These are phyloP conservation scores for Cryptosporidium meleagridis DNA, from an alignment of 169 alveolate genomes.

Conservation along the genomic window DNA sequence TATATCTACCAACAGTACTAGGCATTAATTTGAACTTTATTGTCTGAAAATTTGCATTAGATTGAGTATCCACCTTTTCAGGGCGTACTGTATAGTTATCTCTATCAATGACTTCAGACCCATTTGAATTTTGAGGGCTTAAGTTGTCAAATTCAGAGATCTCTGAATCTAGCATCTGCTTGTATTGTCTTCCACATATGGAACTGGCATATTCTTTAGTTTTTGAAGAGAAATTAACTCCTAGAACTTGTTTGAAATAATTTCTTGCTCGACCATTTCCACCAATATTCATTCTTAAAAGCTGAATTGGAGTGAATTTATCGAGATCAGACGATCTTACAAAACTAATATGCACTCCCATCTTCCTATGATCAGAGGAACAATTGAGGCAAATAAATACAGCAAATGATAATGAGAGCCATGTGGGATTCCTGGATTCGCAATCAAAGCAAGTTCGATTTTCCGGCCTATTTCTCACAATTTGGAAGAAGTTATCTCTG, in stretches of 20 bases:
- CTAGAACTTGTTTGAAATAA: conserved; percentile 32
- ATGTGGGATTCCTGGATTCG: conserved; percentile 94
- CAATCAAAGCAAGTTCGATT: conserved; percentile 93
- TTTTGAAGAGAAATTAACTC: conserved; percentile 29
- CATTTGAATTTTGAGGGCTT: too few relatives aligned
- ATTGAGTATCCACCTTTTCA: neutral
- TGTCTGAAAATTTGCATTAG: neutral
- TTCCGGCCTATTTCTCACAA: conserved; percentile 80
- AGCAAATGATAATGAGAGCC: conserved; percentile 95
- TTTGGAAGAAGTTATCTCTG: conserved; percentile 83
- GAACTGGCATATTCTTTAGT: conserved; percentile 51
- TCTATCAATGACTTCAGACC: neutral
- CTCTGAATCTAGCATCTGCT: conserved; percentile 45
- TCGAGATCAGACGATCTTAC: conserved; percentile 93
- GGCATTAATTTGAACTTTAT: neutral
- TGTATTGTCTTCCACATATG: conserved; percentile 18
- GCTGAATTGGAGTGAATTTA: conserved; percentile 88
- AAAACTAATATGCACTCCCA: conserved; percentile 95
- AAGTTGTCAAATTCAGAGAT: neutral
- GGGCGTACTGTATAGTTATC: neutral
- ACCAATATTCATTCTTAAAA: conserved; percentile 82
- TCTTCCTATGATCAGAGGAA: conserved; percentile 94
- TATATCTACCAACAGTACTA: neutral
- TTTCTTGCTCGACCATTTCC: conserved; percentile 63
- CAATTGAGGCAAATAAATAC: conserved; percentile 96